Evolutionary conservation across 768 basidiomycete genomes (phyloP), one percentile per base, ranked within the genome.

Genomic region (Coprinopsis strossmayeri): DNA sequence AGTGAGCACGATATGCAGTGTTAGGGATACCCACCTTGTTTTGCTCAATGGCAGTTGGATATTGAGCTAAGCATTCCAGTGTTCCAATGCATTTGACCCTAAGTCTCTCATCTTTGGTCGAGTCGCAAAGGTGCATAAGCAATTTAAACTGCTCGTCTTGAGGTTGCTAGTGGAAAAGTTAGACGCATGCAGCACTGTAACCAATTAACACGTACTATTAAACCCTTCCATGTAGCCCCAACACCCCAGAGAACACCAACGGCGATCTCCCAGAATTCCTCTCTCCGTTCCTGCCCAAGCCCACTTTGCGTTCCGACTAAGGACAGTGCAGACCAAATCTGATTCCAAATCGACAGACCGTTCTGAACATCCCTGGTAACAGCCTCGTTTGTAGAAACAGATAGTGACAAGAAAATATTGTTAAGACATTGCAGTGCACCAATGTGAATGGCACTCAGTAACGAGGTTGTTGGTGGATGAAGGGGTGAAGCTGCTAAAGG

Each of bases 391-490:
- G 74, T 66, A 3, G 71, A 64, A 0, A 76, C 69, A 2, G 82
- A 74, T 11, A 87, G 71, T 2, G 91, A 83, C 28, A 94, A 70
- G 58, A 95, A 85, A 32, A 93, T 72, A 59, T 97, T 96, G 59
- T 89, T 92, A 40, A 97, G 72, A 59, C 92, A 92, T 61, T 95
- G 91, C 23, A 94, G 72, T 9, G 91, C 88, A 54, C 83, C 76
- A 49, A 91, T 72, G 60, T 96, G 93, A 44, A 95, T 81, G 5
- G 86, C 80, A 53, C 87, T 78, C 38, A 97, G 77, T 9, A 74
- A 86, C 21, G 91, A 89, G 0, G 93, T 95, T 11, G 85, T 92
- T 1, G 93, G 93, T 34, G 91, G 89, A 59, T 95, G 89, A 18
- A 76, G 70, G 0, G 91, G 92, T 10, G 78, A 78, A 3, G 75